A percentile compares a stretch with the other conserved stretches of the same genome.
Conservation (phyloP, 257 asterid genomes). For the Ehretia macrophylla region DNA sequence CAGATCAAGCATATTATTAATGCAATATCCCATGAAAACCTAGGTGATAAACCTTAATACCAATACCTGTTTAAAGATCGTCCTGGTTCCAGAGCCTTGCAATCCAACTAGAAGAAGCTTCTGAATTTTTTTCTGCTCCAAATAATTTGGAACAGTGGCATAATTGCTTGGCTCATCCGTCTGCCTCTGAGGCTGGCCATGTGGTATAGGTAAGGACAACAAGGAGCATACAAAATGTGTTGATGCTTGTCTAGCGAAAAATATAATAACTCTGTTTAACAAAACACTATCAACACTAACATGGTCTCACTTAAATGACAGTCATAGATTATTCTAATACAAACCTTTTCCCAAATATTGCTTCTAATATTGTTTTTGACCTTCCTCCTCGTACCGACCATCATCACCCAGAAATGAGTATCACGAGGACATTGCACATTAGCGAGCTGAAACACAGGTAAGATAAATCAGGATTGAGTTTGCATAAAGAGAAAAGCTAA, state of each 20-base stretch:
- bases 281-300: not conserved
- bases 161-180: conserved; percentile 28
- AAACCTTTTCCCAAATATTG: conserved; percentile 79
- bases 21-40: not conserved
- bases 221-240: conserved; percentile 63
- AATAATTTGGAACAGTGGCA: conserved; percentile 29
- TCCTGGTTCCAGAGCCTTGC: conserved; percentile 63
- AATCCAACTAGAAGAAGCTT: conserved; percentile 66
- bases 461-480: not conserved
- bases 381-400: conserved; percentile 87
- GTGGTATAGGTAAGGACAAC: conserved; percentile 65
- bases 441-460: conserved; percentile 49
- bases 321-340: not conserved
- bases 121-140: conserved; percentile 40
- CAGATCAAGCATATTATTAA: too few relatives aligned
- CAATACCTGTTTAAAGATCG: conserved; percentile 72
- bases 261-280: not conserved
- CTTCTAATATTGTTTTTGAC: conserved; percentile 79
- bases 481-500: too few relatives aligned
- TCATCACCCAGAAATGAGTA: conserved; percentile 86
- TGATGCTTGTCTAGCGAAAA: conserved; percentile 62
- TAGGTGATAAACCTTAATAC: not conserved
- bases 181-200: conserved; percentile 27
- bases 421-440: conserved; percentile 58
- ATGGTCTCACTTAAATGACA: not conserved